Evolutionary conservation across 1,139 yeast species (phyloP).

Genomic region (Geotrichum fermentans): DNA sequence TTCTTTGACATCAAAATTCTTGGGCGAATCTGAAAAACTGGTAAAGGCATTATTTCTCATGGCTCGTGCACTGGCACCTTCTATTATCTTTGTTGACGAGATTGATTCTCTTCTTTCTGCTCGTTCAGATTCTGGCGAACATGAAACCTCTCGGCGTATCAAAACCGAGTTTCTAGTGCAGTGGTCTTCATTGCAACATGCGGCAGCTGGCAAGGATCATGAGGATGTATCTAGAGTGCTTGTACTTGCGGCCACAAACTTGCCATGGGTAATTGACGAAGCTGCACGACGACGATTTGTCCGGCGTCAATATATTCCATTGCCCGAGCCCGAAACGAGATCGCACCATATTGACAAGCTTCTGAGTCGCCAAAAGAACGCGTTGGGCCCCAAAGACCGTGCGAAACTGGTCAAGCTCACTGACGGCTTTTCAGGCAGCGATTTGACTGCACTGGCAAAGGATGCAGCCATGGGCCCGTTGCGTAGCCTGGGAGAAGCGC

Average conservation of each 20-base stretch:
- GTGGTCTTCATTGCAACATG: slow-evolving; percentile 91
- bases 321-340: slow-evolving; percentile 85
- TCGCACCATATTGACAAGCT: slow-evolving; percentile 65
- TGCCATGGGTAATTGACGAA: slow-evolving; percentile 98
- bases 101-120: slow-evolving; percentile 86
- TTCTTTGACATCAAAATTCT: slow-evolving; percentile 75
- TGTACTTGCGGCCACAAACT: slow-evolving; percentile 90
- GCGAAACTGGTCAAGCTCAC: slow-evolving; percentile 57
- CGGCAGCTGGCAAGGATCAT: slow-evolving; percentile 69
- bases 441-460: slow-evolving; percentile 89
- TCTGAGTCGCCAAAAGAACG: slow-evolving; percentile 68
- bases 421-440: slow-evolving; percentile 75
- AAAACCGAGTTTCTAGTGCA: slow-evolving; percentile 92
- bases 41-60: slow-evolving; percentile 83
- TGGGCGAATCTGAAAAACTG: slow-evolving; percentile 92
- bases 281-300: slow-evolving; percentile 96
- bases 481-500: slow-evolving; percentile 81
- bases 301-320: slow-evolving; percentile 86
- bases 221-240: slow-evolving; percentile 72
- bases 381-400: slow-evolving; percentile 57
- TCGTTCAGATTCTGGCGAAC: slow-evolving; percentile 78
- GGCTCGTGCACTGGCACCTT: slow-evolving; percentile 84
- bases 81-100: slow-evolving; percentile 93
- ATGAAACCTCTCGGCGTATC: slow-evolving; percentile 85
- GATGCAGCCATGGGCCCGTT: slow-evolving; percentile 99